A percentile compares a stretch with the other conserved stretches of the same genome.
phyloP scores from a whole-genome alignment of 352 stramenopile genomes.

The Globisporangium spinosum region DNA sequence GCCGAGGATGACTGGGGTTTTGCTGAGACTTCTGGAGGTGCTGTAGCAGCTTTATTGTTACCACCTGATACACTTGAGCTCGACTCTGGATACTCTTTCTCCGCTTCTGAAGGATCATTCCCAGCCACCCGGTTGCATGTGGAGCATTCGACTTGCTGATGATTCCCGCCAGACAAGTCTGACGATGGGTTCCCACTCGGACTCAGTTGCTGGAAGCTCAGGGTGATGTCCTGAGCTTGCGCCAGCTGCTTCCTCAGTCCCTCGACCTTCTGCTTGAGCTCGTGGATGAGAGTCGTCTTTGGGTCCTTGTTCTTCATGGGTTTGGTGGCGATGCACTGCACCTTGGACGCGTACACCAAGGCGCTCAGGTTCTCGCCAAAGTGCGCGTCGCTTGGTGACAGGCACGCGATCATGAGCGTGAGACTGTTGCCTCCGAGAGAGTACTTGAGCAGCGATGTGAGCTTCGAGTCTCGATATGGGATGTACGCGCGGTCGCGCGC shows the following conservation, averaged over 20 bases:
- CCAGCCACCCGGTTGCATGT: not conserved
- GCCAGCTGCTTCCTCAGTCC: constrained; percentile 27
- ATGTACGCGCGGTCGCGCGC: constrained; percentile 28
- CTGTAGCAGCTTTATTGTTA: not conserved
- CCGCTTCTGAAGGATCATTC: not conserved
- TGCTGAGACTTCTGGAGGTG: constrained; percentile 1
- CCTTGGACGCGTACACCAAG: constrained; percentile 53
- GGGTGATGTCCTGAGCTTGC: constrained; percentile 38
- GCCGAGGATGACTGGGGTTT: not conserved
- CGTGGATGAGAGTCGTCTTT: constrained; percentile 44
- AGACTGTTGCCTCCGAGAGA: constrained; percentile 56
- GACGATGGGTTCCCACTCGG: not conserved
- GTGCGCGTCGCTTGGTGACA: constrained; percentile 50
- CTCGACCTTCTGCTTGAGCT: constrained; percentile 35
- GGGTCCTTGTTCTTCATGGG: constrained; percentile 50
- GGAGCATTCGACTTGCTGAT: not conserved
- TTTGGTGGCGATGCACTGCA: constrained; percentile 51
- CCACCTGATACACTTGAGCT: not conserved
- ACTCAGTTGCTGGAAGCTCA: constrained; percentile 28
- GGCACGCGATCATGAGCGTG: constrained; percentile 66
- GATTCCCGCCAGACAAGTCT: not conserved
- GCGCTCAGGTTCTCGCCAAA: constrained; percentile 67
- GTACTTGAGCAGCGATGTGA: constrained; percentile 60
- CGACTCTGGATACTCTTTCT: not conserved
- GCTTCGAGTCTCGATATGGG: constrained; percentile 62